Conservation (phyloP, 768 basidiomycete species). For the Suillus paluster region DNA sequence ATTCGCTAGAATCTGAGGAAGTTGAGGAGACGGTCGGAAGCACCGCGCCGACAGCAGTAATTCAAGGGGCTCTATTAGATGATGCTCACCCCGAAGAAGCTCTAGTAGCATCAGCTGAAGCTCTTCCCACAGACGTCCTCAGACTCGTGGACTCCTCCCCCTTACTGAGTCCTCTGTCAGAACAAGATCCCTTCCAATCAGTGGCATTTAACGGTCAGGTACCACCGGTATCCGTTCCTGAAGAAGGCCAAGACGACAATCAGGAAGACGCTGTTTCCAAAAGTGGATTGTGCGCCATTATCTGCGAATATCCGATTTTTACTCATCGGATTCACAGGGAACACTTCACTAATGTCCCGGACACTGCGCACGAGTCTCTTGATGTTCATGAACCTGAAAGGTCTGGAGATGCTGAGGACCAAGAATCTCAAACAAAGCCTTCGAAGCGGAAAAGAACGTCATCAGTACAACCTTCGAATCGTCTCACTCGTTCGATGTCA, state of each 20-base stretch:
- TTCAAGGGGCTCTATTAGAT: background rate
- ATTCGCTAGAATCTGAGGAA: background rate
- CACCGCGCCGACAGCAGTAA: background rate
- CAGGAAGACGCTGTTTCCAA: background rate
- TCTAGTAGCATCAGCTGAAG: background rate
- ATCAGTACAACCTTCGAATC: constrained; percentile 14
- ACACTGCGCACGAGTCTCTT: background rate
- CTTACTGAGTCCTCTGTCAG: background rate
- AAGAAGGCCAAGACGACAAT: background rate
- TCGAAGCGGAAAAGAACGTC: constrained; percentile 31
- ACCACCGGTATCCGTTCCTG: background rate
- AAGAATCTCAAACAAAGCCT: constrained; percentile 1
- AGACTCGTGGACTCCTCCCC: background rate
- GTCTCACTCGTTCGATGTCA: constrained; percentile 28
- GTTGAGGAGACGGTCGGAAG: background rate
- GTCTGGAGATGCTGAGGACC: background rate
- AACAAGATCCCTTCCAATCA: background rate
- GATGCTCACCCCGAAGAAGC: background rate
- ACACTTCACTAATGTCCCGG: background rate
- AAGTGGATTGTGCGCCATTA: background rate
- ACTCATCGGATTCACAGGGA: background rate
- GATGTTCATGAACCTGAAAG: background rate
- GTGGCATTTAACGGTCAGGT: too few relatives aligned
- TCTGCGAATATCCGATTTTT: background rate
- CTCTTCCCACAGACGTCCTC: background rate